These are phyloP conservation scores for Pulveroboletus ravenelii DNA, from an alignment of 768 basidiomycete genomes.

Conservation along the genomic window DNA sequence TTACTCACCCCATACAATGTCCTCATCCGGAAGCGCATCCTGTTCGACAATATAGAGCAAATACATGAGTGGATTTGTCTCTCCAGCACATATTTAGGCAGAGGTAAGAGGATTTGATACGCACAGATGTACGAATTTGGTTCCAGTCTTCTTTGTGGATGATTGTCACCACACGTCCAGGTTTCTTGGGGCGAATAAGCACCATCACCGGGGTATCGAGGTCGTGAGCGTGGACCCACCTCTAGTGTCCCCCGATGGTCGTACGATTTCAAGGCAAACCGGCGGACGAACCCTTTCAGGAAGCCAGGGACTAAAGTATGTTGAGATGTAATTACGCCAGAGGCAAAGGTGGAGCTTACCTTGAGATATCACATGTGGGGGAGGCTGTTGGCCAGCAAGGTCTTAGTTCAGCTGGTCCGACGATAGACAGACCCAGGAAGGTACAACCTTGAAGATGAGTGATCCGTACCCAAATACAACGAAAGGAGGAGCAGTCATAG, in stretches of 20 bases:
- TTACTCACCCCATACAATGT: slow-evolving; percentile 59
- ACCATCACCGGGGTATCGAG: slow-evolving; percentile 83
- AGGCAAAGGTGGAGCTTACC: slow-evolving; percentile 35
- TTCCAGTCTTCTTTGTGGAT: slow-evolving; percentile 88
- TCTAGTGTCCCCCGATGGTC: slow-evolving; percentile 90
- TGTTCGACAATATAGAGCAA: too few species aligned
- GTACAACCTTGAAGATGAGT: slow-evolving; percentile 73
- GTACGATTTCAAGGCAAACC: slow-evolving; percentile 87
- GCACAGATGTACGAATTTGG: slow-evolving; percentile 54
- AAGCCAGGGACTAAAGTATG: slow-evolving; percentile 60
- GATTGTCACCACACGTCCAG: slow-evolving; percentile 86
- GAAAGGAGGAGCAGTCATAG: slow-evolving; percentile 36
- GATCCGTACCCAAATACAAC: slow-evolving; percentile 91
- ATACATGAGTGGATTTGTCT: neutral
- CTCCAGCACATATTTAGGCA: neutral
- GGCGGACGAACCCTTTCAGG: slow-evolving; percentile 82
- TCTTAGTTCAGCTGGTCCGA: neutral
- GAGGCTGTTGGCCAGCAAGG: slow-evolving; percentile 49
- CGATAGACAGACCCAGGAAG: neutral
- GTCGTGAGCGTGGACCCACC: slow-evolving; percentile 44
- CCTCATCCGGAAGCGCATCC: slow-evolving; percentile 26
- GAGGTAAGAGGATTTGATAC: slow-evolving; percentile 11
- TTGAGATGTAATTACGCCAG: neutral
- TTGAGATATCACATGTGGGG: slow-evolving; percentile 70
- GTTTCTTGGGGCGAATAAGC: slow-evolving; percentile 44